Base-by-base conservation (phyloP, 257 asterid genomes). In the Solanum chmielewskii region DNA sequence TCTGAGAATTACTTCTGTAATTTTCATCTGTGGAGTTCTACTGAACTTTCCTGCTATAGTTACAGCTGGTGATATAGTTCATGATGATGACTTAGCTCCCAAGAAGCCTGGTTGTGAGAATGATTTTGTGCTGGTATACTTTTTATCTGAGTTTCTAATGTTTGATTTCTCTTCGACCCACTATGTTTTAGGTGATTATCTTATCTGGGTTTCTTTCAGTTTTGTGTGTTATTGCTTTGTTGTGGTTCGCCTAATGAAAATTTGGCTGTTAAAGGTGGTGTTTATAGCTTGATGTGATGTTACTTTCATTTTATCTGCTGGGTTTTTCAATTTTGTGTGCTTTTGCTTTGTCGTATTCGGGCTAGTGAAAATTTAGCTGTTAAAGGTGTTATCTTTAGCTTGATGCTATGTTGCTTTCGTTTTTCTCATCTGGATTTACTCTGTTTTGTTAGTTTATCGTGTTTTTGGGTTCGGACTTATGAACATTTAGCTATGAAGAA, bases 71-170 rank as follows among this genome's bases (percentile, higher is more conserved):
- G 99, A 96, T 89, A 96, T 95, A 87, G 97, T 96, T 89, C 98
- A 96, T 64, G 90, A 90, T 42, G 86, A 89, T 39, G 88, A 90
- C 56, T 83, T 77, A 18, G 89, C 91, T 31, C 99, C 99, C 33
- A 93, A 94, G 76, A 95, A 95, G 88, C 99, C 99, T 69, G 99
- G 99, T 31, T 96, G 99, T 74, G 96, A 92, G 88, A 96, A 96
- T 87, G 94, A 93, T 87, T 96, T 95, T 86, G 94, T 96, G 82
- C 92, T 95, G 97, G 99, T 96, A 93, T 10, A 83, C 70, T 20
- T 16, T 39, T 56, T 75, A 0, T 47, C 20, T 10, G 44, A 29
- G 14, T 45, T 31, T 80, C 39, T 80, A 47, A 27, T 64, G 44
- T 82, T 91, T 29, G 31, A 2, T 87, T 87, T 89, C 13, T 86